Conservation (phyloP, 306 rosid genomes). For the Vachellia pachyceras region DNA sequence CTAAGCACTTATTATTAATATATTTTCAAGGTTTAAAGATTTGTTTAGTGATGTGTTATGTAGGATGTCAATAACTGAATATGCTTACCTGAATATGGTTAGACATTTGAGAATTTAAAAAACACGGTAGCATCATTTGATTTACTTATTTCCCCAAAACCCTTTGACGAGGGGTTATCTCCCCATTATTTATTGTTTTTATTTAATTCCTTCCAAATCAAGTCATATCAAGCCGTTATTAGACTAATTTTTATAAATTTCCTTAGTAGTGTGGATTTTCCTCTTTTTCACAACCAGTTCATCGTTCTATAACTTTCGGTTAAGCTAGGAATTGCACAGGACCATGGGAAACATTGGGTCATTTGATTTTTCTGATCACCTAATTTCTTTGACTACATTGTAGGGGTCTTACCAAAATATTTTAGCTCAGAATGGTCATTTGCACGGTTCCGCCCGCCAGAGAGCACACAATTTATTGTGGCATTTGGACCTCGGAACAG, state of each 20-base stretch:
- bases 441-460: slow-evolving; percentile 86
- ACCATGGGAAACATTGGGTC: neutral
- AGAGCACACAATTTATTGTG: slow-evolving; percentile 69
- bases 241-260: slow-evolving; percentile 2
- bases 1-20: slow-evolving; percentile 24
- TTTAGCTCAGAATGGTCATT: slow-evolving; percentile 99
- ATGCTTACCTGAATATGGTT: slow-evolving; percentile 16
- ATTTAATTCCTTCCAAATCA: neutral
- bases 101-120: neutral
- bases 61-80: neutral
- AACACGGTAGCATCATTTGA: slow-evolving; percentile 26
- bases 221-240: slow-evolving; percentile 19
- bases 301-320: slow-evolving; percentile 31
- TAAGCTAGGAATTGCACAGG: slow-evolving; percentile 16
- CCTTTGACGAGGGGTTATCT: neutral
- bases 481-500: slow-evolving; percentile 88
- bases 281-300: slow-evolving; percentile 17
- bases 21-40: slow-evolving; percentile 29
- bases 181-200: neutral
- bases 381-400: slow-evolving; percentile 28
- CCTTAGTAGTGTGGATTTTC: neutral
- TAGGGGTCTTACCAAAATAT: slow-evolving; percentile 93
- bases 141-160: neutral
- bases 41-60: slow-evolving; percentile 3
- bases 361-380: slow-evolving; percentile 16